A percentile compares a stretch with the other conserved stretches of the same genome.
Evolutionary conservation across 2,329 filamentous ascomycete species (phyloP).

Genomic region (Botrytis pseudocinerea): DNA sequence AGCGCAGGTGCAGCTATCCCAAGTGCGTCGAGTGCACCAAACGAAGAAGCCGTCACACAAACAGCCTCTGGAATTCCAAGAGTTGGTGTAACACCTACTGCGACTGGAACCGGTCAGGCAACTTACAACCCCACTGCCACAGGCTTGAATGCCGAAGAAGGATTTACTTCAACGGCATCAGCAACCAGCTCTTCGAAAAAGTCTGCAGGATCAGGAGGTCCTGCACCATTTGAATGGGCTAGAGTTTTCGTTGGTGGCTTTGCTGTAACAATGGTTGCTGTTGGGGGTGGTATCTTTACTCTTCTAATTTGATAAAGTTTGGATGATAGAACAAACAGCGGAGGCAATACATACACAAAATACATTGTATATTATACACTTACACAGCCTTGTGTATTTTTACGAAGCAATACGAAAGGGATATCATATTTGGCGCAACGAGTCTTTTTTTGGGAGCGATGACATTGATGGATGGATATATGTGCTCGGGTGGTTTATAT

Average conservation of each 20-base stretch:
- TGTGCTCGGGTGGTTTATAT: not conserved
- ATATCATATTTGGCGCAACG: conserved; percentile 1
- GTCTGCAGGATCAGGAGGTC: conserved; percentile 31
- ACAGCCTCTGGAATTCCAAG: conserved; percentile 37
- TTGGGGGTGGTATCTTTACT: conserved; percentile 36
- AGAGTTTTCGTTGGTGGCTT: conserved; percentile 31
- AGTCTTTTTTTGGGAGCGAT: not conserved
- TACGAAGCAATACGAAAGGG: not conserved
- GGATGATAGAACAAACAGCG: not conserved
- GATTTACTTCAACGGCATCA: conserved; percentile 32
- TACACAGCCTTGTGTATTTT: conserved; percentile 1
- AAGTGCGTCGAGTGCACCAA: conserved; percentile 32
- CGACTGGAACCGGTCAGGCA: conserved; percentile 24
- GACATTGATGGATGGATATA: not conserved
- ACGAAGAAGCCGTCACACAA: conserved; percentile 35
- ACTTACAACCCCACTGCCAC: conserved; percentile 37
- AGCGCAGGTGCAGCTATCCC: conserved; percentile 37
- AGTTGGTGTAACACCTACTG: conserved; percentile 28
- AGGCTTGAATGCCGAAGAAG: conserved; percentile 35
- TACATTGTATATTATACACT: conserved; percentile 13
- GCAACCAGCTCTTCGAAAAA: conserved; percentile 30
- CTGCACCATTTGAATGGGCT: conserved; percentile 37
- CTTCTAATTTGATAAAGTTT: conserved; percentile 15
- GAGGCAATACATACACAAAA: conserved; percentile 7
- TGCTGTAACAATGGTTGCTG: conserved; percentile 31